Base-by-base conservation (phyloP, 805 yeast species). In the Maudiozyma serrabonitensis region DNA sequence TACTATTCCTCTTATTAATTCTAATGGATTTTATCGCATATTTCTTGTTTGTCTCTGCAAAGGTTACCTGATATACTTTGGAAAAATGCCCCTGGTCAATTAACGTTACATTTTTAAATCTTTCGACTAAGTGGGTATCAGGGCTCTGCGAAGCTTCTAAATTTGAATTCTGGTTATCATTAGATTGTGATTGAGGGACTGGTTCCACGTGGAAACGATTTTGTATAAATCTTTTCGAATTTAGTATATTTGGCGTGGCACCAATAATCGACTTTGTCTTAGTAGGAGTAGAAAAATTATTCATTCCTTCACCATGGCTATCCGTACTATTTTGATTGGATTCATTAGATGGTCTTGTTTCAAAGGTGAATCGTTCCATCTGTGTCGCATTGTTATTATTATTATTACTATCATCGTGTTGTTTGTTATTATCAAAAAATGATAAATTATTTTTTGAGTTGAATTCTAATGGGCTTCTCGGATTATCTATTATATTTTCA, bases 41-140 rank as follows among this genome's bases (percentile, higher is more conserved):
- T 58, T 78, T 63, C 48, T 58, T 63, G 18, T 64, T 81, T 45
- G 76, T 75, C 47, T 75, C 73, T 52, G 81, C 81, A 59, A 81
- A 84, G 15, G 80, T 74, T 41, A 91, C 91, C 53, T 85, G 85
- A 66, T 81, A 93, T 16, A 95, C 99, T 21, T 80, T 73, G 2
- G 96, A 88, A 60, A 93, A 93, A 65, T 88, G 95, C 23, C 99
- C 98, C 35, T 77, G 72, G 2, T 96, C 96, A 21, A 91, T 70
- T 43, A 82, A 68, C 42, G 75, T 74, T 42, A 91, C 90, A 53
- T 83, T 81, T 21, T 82, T 60, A 52, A 78, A 78, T 56, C 73
- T 73, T 12, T 76, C 71, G 38, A 69, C 61, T 26, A 78, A 60
- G 60, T 77, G 79, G 1, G 66, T 51, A 52, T 61, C 67, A 7